phyloP scores from a whole-genome alignment of 1,284 basidiomycete species.

The Mycena sp. region DNA sequence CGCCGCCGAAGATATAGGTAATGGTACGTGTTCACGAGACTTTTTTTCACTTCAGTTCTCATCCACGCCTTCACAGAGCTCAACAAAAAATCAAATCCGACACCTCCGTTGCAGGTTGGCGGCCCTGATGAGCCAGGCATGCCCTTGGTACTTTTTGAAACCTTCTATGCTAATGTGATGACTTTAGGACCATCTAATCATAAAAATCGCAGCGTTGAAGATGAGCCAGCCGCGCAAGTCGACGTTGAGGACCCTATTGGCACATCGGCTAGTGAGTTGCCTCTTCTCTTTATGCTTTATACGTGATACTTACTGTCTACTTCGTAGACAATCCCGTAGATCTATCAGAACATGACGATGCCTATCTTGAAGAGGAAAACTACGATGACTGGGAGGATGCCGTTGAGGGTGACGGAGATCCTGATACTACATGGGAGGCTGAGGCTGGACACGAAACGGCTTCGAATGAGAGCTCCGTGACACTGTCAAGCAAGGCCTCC shows the following conservation, averaged over 20 bases:
- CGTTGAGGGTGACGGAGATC: conserved; percentile 37
- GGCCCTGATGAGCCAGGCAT: conserved; percentile 12
- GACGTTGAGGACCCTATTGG: conserved; percentile 29
- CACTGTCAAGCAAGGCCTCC: conserved; percentile 56
- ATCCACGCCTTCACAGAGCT: conserved; percentile 5
- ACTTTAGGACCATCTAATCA: conserved; percentile 9
- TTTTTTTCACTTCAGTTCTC: conserved; percentile 4
- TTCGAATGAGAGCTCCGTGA: conserved; percentile 52
- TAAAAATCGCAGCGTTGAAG: conserved; percentile 25
- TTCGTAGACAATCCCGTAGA: conserved; percentile 26
- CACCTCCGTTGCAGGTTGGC: too few species aligned
- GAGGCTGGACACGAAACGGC: conserved; percentile 43
- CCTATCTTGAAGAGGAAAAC: conserved; percentile 18
- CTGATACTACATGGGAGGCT: conserved; percentile 45
- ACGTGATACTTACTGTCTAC: conserved; percentile 11
- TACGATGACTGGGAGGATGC: conserved; percentile 40
- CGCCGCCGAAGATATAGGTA: conserved; percentile 26
- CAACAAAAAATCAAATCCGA: not conserved
- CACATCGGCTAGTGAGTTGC: conserved; percentile 33
- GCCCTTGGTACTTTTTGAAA: not conserved
- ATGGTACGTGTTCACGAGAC: conserved; percentile 13
- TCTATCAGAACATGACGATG: conserved; percentile 4
- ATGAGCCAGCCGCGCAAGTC: conserved; percentile 40
- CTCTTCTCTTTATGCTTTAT: not conserved
- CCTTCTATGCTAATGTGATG: not conserved